Evolutionary conservation across 495 filamentous ascomycete genomes (phyloP), one percentile per base, ranked within the genome.

Genomic region (Podospora bellae-mahoneyi): DNA sequence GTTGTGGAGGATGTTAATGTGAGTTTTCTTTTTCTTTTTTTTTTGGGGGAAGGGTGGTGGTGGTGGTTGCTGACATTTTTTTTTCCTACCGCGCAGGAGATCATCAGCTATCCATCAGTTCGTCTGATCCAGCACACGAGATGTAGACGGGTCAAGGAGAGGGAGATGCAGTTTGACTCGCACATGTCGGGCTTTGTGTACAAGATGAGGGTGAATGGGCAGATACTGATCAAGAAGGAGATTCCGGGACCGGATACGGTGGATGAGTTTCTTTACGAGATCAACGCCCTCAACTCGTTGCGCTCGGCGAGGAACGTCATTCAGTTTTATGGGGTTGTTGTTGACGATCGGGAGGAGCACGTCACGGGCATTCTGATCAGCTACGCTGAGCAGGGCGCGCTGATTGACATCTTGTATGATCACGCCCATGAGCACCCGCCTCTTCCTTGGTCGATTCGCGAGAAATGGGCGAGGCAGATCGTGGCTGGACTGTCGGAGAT

Each of bases 161-260:
- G 85, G 58, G 85, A 90, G 18, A 76, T 98, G 3, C 84, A 90
- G 64, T 98, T 99, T 75, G 91, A 96, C 69, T 89, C 91, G 2
- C 95, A 99, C 75, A 83, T 98, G 71, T 97, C 95, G 10, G 95
- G 95, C 0, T 99, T 98, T 76, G 95, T 99, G 39, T 99, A 99
- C 84, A 97, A 94, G 79, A 93, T 99, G 58, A 83, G 79, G 9
- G 84, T 92, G 30, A 78, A 84, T 66, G 89, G 86, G 53, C 80
- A 85, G 60, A 81, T 86, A 18, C 91, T 90, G 75, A 97, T 99
- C 79, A 99, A 99, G 78, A 99, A 99, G 74, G 95, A 99, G 77
- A 98, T 99, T 61, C 95, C 95, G 2, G 93, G 96, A 1, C 96
- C 95, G 0, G 94, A 99, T 76, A 95, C 91, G 0, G 89, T 98